Evolutionary conservation across 2,329 filamentous ascomycete genomes (phyloP).

Genomic region (Mollisia scopiformis): DNA sequence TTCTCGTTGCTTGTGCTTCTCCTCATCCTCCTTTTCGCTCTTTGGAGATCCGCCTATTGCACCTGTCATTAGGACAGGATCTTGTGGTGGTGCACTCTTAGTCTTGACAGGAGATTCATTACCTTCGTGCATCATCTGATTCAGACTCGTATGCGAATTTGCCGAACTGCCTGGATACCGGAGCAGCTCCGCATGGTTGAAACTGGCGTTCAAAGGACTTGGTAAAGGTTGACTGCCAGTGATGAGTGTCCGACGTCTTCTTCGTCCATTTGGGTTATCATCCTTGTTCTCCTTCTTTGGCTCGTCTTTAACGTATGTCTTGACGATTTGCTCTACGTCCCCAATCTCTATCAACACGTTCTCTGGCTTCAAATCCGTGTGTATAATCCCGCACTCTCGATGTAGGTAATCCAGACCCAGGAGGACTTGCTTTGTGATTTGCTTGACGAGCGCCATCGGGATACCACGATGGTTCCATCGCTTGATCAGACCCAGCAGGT

Average conservation of each 20-base stretch:
- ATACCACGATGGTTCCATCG: conserved; percentile 98
- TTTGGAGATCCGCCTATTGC: conserved; percentile 53
- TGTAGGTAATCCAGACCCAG: conserved; percentile 95
- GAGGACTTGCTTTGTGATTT: conserved; percentile 97
- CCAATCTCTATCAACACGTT: conserved; percentile 99
- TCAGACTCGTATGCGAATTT: conserved; percentile 74
- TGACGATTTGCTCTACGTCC: conserved; percentile 97
- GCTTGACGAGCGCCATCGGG: conserved; percentile 94
- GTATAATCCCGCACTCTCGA: conserved; percentile 97
- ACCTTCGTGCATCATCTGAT: conserved; percentile 84
- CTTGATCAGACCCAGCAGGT: conserved; percentile 93
- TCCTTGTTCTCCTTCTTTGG: conserved; percentile 71
- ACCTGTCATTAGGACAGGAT: conserved; percentile 56
- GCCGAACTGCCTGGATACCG: conserved; percentile 59
- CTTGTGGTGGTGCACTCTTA: conserved; percentile 37
- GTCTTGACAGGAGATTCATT: conserved; percentile 47
- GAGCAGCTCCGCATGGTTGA: conserved; percentile 75
- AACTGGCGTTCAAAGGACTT: conserved; percentile 90
- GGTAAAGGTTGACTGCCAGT: conserved; percentile 96
- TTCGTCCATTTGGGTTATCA: conserved; percentile 87
- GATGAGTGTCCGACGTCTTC: conserved; percentile 89
- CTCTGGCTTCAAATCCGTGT: conserved; percentile 96
- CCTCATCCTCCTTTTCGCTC: conserved; percentile 52
- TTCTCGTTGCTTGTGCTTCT: conserved; percentile 81
- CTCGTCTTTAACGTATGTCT: conserved; percentile 90